A percentile compares a stretch with the other conserved stretches of the same genome.
These are phyloP conservation scores for Phytophthora uliginosa DNA, from an alignment of 352 stramenopile genomes.

Conservation along the genomic window DNA sequence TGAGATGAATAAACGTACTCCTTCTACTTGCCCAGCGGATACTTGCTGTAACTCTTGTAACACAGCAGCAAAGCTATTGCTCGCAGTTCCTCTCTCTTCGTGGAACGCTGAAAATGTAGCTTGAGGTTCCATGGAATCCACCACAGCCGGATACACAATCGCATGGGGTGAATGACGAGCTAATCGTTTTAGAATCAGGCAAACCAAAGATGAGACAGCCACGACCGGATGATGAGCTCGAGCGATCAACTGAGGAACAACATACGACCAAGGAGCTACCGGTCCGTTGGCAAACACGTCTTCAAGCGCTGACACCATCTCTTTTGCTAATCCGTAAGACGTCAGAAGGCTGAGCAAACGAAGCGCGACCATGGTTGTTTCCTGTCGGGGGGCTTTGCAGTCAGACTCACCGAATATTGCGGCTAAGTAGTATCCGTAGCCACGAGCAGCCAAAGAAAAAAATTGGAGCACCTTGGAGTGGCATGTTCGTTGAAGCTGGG, in stretches of 20 bases:
- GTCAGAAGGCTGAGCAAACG: slow-evolving; percentile 78
- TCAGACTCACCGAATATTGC: slow-evolving; percentile 15
- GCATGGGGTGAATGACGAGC: slow-evolving; percentile 67
- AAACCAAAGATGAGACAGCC: slow-evolving; percentile 61
- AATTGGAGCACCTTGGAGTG: slow-evolving; percentile 49
- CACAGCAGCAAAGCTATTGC: slow-evolving; percentile 47
- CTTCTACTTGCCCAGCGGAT: slow-evolving; percentile 55
- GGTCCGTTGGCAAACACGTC: slow-evolving; percentile 58
- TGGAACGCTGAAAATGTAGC: background rate
- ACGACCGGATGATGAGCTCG: slow-evolving; percentile 66
- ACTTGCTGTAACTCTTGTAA: slow-evolving; percentile 52
- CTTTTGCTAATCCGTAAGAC: slow-evolving; percentile 59
- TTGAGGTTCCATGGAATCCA: slow-evolving; percentile 56
- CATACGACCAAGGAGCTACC: slow-evolving; percentile 65
- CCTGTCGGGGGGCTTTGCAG: slow-evolving; percentile 22
- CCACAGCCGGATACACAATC: slow-evolving; percentile 82
- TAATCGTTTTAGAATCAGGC: slow-evolving; percentile 71
- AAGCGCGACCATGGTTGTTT: slow-evolving; percentile 63
- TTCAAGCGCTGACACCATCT: slow-evolving; percentile 52
- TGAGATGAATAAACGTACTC: slow-evolving; percentile 69
- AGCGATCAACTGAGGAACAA: slow-evolving; percentile 83
- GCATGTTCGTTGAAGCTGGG: slow-evolving; percentile 44
- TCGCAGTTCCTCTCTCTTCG: slow-evolving; percentile 13
- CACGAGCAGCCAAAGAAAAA: slow-evolving; percentile 47
- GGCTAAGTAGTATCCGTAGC: slow-evolving; percentile 54